Evolutionary conservation across 192 early-diverging fungal species (phyloP), one percentile per base, ranked within the genome.

Genomic region (Polychytrium aggregatum): DNA sequence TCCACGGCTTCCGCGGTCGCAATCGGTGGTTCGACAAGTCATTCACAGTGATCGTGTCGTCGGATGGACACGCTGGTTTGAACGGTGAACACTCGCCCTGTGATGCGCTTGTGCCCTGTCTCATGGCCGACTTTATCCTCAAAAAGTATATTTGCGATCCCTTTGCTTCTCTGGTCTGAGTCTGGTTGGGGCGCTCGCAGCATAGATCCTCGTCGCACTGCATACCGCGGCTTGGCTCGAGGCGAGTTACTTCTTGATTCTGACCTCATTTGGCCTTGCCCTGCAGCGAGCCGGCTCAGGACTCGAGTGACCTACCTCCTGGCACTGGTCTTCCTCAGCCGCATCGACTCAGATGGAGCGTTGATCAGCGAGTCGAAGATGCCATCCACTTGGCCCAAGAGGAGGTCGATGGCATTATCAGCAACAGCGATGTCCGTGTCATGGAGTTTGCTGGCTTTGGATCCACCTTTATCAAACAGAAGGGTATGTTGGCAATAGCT

Each of bases 1-100:
- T 84, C 56, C 79, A 85, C 50, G 78, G 72, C 5, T 54, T 64
- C 18, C 63, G 60, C n/a, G 88, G 84, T 3, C 81, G 76, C 62
- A 94, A 94, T 55, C 72, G 90, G 2, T 93, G 90, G 90, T 88
- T 83, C 52, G 90, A 93, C 63, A 93, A 89, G 60, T 70, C 68
- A 6, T 43, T 85, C n/a, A 78, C 65, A 14, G 47, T 87, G 26
- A 59, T 75, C 25, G 64, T 89, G 41, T 82, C 84, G 41, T 76
- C 79, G 48, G 86, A 86, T 58, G 91, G 87, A 38, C 60, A 74
- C 11, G 57, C 55, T 24, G 71, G 65, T 14, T 13, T 60, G 7
- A 70, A 76, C 37, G 72, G 72, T 39, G 71, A 73, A 71, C 88
- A 90, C 71, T 81, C 88, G 1, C 88, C 88, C 9, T 82, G 82